These are phyloP conservation scores for Curvularia sp. DNA, from an alignment of 2,329 filamentous ascomycete species.

Conservation along the genomic window DNA sequence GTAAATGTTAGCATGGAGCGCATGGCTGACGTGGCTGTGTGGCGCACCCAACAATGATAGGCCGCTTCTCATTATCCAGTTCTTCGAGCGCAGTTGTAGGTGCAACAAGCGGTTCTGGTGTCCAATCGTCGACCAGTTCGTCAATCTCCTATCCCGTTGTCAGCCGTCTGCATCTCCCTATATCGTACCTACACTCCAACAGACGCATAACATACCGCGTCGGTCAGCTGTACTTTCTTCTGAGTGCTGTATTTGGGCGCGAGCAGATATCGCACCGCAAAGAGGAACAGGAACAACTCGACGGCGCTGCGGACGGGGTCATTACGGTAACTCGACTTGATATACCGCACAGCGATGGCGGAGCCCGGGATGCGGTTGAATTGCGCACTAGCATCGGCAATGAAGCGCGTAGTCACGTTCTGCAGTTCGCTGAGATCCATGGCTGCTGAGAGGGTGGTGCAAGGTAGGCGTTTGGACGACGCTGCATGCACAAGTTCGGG, in stretches of 20 bases:
- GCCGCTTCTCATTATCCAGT: slow-evolving; percentile 80
- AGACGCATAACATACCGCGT: slow-evolving; percentile 65
- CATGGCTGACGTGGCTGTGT: background rate
- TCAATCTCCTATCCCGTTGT: slow-evolving; percentile 76
- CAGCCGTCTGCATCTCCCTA: background rate
- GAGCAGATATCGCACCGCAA: slow-evolving; percentile 91
- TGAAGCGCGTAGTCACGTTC: slow-evolving; percentile 60
- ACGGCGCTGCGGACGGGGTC: slow-evolving; percentile 93
- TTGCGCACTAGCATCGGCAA: slow-evolving; percentile 64
- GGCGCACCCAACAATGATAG: slow-evolving; percentile 82
- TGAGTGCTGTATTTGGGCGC: slow-evolving; percentile 91
- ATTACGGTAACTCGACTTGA: slow-evolving; percentile 96
- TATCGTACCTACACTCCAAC: background rate
- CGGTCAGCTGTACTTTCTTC: slow-evolving; percentile 85
- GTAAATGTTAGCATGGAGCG: slow-evolving; percentile 19
- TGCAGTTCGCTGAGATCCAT: slow-evolving; percentile 67
- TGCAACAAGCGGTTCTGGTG: slow-evolving; percentile 86
- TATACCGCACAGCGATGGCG: slow-evolving; percentile 91
- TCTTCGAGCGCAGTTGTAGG: slow-evolving; percentile 77
- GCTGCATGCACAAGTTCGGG: slow-evolving; percentile 21
- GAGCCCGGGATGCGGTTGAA: slow-evolving; percentile 95
- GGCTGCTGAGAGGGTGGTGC: background rate
- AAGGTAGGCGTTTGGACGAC: background rate
- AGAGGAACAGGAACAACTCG: slow-evolving; percentile 91
- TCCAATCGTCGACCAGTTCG: slow-evolving; percentile 95